Evolutionary conservation across 2,329 filamentous ascomycete genomes (phyloP).

Genomic region (Aspergillus novofumigatus): DNA sequence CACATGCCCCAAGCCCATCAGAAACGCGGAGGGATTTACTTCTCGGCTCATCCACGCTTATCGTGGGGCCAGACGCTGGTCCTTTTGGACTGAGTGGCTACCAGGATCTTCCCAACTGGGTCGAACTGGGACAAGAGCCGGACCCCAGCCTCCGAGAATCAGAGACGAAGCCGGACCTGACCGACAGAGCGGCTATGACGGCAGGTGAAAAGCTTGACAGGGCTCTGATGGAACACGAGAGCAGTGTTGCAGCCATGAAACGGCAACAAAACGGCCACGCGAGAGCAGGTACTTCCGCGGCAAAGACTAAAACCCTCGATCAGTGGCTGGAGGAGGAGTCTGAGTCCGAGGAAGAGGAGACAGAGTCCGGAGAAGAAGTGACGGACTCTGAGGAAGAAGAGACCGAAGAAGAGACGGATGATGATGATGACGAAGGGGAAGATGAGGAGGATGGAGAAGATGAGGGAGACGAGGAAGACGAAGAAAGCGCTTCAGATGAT

Average conservation of each 20-base stretch:
- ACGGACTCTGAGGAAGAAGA: slow-evolving; percentile 50
- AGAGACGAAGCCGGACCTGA: slow-evolving; percentile 38
- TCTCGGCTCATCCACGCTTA: slow-evolving; percentile 79
- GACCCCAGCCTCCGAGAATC: slow-evolving; percentile 67
- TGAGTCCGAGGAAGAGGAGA: slow-evolving; percentile 50
- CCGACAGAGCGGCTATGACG: slow-evolving; percentile 28
- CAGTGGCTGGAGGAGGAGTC: slow-evolving; percentile 72
- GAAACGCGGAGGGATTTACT: slow-evolving; percentile 73
- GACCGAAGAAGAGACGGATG: slow-evolving; percentile 47
- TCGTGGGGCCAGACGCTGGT: slow-evolving; percentile 72
- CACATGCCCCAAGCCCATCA: slow-evolving; percentile 83
- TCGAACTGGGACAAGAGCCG: slow-evolving; percentile 73
- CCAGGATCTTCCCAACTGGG: slow-evolving; percentile 77
- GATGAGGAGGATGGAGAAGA: slow-evolving; percentile 47
- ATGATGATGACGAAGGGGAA: slow-evolving; percentile 41
- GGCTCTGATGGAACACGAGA: slow-evolving; percentile 41
- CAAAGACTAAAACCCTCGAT: slow-evolving; percentile 75
- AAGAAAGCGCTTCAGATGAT: slow-evolving; percentile 45
- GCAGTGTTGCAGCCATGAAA: slow-evolving; percentile 17
- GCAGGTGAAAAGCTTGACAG: slow-evolving; percentile 43
- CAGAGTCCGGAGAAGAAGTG: slow-evolving; percentile 49
- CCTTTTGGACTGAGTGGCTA: slow-evolving; percentile 75
- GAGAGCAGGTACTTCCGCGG: slow-evolving; percentile 20
- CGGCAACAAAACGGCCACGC: slow-evolving; percentile 14
- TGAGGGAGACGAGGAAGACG: slow-evolving; percentile 40